Percentiles rank a stretch among this genome's conserved stretches.
phyloP scores from a whole-genome alignment of 306 rosid species.

The Vachellia collinsii region DNA sequence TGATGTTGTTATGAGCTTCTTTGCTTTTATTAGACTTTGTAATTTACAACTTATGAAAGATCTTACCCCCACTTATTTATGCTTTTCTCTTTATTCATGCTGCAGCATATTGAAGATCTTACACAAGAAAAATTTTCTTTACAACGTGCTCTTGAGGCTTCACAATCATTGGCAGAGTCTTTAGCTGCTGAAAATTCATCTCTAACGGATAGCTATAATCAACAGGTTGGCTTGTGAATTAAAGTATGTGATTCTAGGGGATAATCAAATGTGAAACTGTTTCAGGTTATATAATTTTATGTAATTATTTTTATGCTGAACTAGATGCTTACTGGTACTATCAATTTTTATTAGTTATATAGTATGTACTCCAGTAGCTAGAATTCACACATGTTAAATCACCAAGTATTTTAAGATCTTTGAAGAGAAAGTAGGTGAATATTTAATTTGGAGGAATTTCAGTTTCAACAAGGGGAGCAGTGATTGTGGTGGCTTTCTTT shows the following conservation, averaged over 20 bases:
- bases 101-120: constrained; percentile 97
- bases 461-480: constrained; percentile 16
- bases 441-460: constrained; percentile 21
- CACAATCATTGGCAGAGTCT: constrained; percentile 78
- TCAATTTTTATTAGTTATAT: constrained; percentile 6
- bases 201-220: constrained; percentile 82
- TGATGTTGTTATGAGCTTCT: constrained; percentile 23
- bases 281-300: constrained; percentile 7
- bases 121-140: constrained; percentile 90
- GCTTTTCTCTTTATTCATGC: constrained; percentile 17
- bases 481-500: constrained; percentile 25
- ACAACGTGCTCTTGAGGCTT: constrained; percentile 90
- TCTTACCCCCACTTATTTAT: not conserved
- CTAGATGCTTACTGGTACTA: not conserved
- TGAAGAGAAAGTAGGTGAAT: constrained; percentile 8
- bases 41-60: constrained; percentile 7
- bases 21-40: constrained; percentile 6
- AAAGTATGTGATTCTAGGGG: constrained; percentile 22
- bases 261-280: constrained; percentile 19
- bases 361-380: not conserved
- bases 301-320: constrained; percentile 29
- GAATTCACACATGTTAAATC: not conserved
- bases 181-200: constrained; percentile 97
- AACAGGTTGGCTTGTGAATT: constrained; percentile 68
- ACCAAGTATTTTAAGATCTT: constrained; percentile 12